Evolutionary conservation across 441 rosid genomes (phyloP), one percentile per base, ranked within the genome.

Genomic region (Kokia cookei): DNA sequence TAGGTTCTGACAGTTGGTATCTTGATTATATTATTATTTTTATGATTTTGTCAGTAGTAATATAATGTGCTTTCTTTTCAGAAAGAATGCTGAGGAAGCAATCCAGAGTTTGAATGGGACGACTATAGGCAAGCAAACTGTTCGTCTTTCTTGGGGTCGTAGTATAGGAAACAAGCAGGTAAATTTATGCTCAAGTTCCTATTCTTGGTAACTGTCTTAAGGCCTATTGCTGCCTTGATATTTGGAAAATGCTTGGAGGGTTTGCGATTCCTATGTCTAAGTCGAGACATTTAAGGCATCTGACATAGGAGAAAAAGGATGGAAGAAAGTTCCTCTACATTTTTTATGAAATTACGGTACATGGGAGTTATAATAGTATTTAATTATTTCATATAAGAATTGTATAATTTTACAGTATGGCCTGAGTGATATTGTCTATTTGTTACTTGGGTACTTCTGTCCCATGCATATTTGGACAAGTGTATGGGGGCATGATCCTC

Each of bases 131-230:
- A 89, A 89, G 80, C 96, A 93, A 80, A 86, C 90, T 12, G 96
- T 94, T 62, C 94, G 99, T 9, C 95, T 95, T 76, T 91, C 98
- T 5, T 93, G 99, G 99, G 98, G 99, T 68, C 93, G 98, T 51
- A 93, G 75, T 76, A 90, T 93, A 9, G 93, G 83, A 15, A 85
- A 88, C 89, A 94, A 86, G 78, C 99, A 91, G 90, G 99, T 92
- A 84, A 83, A 54, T 14, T 35, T 32, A 3, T 24, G 14, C 69
- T 26, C 37, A 5, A 32, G 37, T 32, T 32, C 37, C 37, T 32
- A 4, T 5, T 32, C 7, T 32, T 13, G 5, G 54, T 27, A 22
- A 45, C 53, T 22, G 17, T 13, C 17, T 42, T 42, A 43, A 42
- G 50, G 35, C 69, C 53, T 42, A 42, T 42, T 65, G 32, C 14